phyloP scores from a whole-genome alignment of 805 yeast genomes.

The Zygosaccharomyces kombuchaensis region DNA sequence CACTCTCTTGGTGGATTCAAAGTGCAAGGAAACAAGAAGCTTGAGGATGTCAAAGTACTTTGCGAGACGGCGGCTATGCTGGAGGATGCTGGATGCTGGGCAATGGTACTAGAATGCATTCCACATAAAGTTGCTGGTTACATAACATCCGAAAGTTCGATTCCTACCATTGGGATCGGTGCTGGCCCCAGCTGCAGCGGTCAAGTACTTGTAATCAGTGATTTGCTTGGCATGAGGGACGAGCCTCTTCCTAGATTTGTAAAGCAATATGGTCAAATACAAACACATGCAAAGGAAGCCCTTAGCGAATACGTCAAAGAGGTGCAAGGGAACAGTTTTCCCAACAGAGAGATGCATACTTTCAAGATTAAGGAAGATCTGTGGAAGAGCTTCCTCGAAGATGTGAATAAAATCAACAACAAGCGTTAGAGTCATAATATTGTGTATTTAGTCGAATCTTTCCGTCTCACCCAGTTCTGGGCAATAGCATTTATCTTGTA shows the following conservation, averaged over 20 bases:
- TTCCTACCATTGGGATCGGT: slow-evolving; percentile 95
- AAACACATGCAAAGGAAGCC: slow-evolving; percentile 46
- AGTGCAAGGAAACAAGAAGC: slow-evolving; percentile 67
- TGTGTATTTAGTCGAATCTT: slow-evolving; percentile 34
- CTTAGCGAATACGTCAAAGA: slow-evolving; percentile 54
- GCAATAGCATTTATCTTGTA: slow-evolving; percentile 41
- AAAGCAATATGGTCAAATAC: slow-evolving; percentile 56
- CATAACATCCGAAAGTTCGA: slow-evolving; percentile 53
- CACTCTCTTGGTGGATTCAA: slow-evolving; percentile 80
- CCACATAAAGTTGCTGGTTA: slow-evolving; percentile 66
- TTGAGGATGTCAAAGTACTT: slow-evolving; percentile 50
- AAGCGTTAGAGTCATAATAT: not conserved
- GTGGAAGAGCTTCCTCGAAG: slow-evolving; percentile 38
- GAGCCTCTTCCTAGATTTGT: slow-evolving; percentile 66
- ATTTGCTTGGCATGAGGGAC: slow-evolving; percentile 70
- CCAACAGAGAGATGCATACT: slow-evolving; percentile 55
- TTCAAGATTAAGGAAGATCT: slow-evolving; percentile 67
- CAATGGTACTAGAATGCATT: slow-evolving; percentile 77
- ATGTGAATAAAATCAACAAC: slow-evolving; percentile 2
- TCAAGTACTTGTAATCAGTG: slow-evolving; percentile 86
- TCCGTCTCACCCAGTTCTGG: slow-evolving; percentile 78
- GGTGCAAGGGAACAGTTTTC: slow-evolving; percentile 54
- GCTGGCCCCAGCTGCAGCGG: slow-evolving; percentile 84
- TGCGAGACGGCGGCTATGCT: slow-evolving; percentile 64
- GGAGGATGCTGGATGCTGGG: slow-evolving; percentile 71